Conservation (phyloP, 345 rosid genomes). For the Eucalyptus regnans region DNA sequence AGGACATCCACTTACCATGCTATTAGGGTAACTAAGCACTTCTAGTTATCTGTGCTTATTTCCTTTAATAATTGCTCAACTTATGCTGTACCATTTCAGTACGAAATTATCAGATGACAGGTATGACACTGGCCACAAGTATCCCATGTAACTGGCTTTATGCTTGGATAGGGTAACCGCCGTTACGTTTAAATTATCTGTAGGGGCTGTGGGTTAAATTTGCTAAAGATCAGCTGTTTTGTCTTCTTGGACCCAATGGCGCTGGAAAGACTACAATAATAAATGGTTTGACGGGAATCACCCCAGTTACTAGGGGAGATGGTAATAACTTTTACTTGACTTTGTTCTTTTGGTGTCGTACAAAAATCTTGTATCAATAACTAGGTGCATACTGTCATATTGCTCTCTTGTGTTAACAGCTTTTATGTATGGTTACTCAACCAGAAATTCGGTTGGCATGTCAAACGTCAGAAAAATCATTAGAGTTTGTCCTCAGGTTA, state of each 20-base stretch:
- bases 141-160: neutral
- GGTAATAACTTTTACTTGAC: constrained; percentile 23
- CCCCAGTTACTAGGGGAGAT: constrained; percentile 78
- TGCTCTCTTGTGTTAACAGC: neutral
- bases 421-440: neutral
- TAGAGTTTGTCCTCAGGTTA: constrained; percentile 96
- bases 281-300: constrained; percentile 78
- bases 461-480: neutral
- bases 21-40: constrained; percentile 36
- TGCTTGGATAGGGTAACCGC: neutral
- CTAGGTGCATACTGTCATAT: neutral
- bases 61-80: neutral
- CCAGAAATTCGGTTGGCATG: neutral
- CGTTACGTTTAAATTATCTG: neutral
- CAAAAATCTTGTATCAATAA: neutral
- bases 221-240: constrained; percentile 74
- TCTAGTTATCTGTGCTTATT: neutral
- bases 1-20: constrained; percentile 80
- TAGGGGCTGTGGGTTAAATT: constrained; percentile 86
- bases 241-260: constrained; percentile 97
- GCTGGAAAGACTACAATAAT: constrained; percentile 94
- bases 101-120: neutral
- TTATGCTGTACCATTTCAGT: neutral
- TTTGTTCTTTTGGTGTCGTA: neutral
- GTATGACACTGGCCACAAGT: neutral